Percentiles rank a stretch among this genome's conserved stretches.
Evolutionary conservation across 768 basidiomycete genomes (phyloP).

Genomic region (Mycena haematopus): DNA sequence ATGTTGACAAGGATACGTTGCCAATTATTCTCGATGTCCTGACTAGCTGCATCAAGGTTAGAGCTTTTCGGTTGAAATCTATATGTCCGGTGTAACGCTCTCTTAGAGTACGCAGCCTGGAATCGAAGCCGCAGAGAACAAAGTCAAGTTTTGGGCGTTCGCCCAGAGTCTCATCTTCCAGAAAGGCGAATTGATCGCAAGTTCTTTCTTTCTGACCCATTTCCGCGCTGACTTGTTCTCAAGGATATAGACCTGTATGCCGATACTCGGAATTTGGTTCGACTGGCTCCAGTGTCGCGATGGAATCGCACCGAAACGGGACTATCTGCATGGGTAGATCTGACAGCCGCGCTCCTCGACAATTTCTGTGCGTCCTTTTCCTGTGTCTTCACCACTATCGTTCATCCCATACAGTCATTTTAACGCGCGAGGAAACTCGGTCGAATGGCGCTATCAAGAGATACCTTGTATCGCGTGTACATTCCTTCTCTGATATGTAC

Average conservation of each 20-base stretch:
- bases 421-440: conserved; percentile 66
- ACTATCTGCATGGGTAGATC: conserved; percentile 74
- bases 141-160: conserved; percentile 86
- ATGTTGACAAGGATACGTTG: conserved; percentile 79
- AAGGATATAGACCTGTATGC: conserved; percentile 87
- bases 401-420: conserved; percentile 54
- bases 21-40: conserved; percentile 75
- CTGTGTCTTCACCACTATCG: neutral
- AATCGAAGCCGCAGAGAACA: conserved; percentile 88
- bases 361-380: conserved; percentile 65
- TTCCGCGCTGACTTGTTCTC: conserved; percentile 5
- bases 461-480: conserved; percentile 69
- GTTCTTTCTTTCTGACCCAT: conserved; percentile 32
- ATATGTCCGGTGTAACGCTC: neutral
- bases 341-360: conserved; percentile 72
- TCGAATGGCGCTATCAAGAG: conserved; percentile 55
- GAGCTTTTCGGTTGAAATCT: neutral
- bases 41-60: conserved; percentile 68
- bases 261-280: conserved; percentile 73
- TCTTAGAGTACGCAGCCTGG: conserved; percentile 81
- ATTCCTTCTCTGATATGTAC: conserved; percentile 29
- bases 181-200: conserved; percentile 82
- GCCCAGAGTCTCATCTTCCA: conserved; percentile 78
- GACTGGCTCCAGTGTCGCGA: conserved; percentile 69
- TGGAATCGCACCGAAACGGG: conserved; percentile 67